Base-by-base conservation (phyloP, 192 early-diverging fungal genomes). In the Coemansia biformis region DNA sequence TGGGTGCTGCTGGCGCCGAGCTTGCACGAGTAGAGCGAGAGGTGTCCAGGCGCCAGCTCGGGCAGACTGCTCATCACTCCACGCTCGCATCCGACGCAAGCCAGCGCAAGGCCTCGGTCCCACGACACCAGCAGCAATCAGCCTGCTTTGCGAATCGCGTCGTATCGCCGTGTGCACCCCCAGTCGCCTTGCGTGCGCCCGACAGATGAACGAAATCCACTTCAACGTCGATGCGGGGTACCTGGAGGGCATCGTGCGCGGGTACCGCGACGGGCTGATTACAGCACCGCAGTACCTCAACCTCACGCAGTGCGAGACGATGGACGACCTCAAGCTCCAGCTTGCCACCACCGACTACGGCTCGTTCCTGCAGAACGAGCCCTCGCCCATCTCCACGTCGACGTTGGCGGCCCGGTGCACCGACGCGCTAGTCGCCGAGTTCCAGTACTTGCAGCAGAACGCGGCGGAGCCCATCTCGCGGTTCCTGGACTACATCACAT, bases 301-400 rank as follows among this genome's bases (percentile, higher is more conserved):
- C 81, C 74, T 99, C 48, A 87, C 92, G 14, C 96, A 98, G 61
- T 96, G 96, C 80, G 94, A 98, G 69, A 95, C 90, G 14, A 81
- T 99, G 37, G 96, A 98, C 58, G 96, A 98, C 74, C 75, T 99
- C 35, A 93, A 91, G 66, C 79, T 97, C 36, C 96, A 99, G 64
- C 76, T 99, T 29, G 77, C 86, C 1, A 84, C 96, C 7, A 94
- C 96, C 16, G 96, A 99, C 74, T 99, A 99, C 71, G 92, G 90
- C 40, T 70, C 82, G 30, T 84, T 95, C 48, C 72, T 99, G 30
- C 89, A 93, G 51, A 97, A 99, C 57, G 94, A 99, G 61, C 91
- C 94, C 11, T 92, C 92, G 8, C 93, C 93, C 14, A 76, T 99
- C 49, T 79, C 94, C 11, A 95, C 94, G 2, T 91, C 94, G 26